Conservation (phyloP, 345 rosid species). For the Excoecaria cochinchinensis region DNA sequence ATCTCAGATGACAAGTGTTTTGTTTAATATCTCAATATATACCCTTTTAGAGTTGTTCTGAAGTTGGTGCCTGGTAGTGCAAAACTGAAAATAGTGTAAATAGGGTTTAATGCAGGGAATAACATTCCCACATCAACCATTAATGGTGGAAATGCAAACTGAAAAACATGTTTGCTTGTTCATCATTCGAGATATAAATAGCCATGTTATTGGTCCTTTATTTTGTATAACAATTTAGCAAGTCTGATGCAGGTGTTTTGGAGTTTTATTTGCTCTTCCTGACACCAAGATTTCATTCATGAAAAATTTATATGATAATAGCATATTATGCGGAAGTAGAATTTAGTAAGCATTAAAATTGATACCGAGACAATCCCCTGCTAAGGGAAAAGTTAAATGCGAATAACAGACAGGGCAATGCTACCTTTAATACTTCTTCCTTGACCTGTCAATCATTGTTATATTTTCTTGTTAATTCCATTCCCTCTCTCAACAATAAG, state of each 20-base stretch:
- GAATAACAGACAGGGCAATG: not conserved
- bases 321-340: not conserved
- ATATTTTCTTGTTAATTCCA: not conserved
- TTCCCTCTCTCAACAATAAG: not conserved
- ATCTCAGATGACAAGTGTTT: not conserved
- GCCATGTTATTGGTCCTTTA: not conserved
- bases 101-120: not conserved
- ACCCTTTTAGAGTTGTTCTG: conserved; percentile 1
- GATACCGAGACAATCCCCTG: not conserved
- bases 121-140: not conserved
- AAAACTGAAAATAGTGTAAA: not conserved
- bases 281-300: not conserved
- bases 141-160: not conserved
- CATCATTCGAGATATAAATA: not conserved
- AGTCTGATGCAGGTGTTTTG: not conserved
- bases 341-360: not conserved
- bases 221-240: not conserved
- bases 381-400: not conserved
- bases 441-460: not conserved
- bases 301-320: not conserved
- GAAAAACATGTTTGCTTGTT: not conserved
- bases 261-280: not conserved
- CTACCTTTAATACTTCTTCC: not conserved
- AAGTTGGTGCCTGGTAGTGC: not conserved
- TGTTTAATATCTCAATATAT: not conserved